Conservation (phyloP, 2,329 filamentous ascomycete species). For the Trichoderma oligosporum region DNA sequence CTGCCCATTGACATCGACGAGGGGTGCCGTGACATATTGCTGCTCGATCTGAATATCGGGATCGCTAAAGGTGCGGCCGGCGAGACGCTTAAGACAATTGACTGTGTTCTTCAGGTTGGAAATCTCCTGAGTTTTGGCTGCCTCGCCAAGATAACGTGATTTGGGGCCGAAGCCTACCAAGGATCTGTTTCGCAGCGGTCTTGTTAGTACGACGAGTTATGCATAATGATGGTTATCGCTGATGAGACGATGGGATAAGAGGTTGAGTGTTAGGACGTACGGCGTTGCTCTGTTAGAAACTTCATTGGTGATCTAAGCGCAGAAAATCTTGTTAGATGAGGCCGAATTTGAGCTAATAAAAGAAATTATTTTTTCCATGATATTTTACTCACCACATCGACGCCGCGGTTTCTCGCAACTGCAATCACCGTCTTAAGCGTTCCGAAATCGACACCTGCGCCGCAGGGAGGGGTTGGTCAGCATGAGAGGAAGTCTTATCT, state of each 20-base stretch:
- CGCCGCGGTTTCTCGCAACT: slow-evolving; percentile 95
- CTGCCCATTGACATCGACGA: slow-evolving; percentile 89
- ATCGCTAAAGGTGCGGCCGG: slow-evolving; percentile 80
- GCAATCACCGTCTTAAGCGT: slow-evolving; percentile 96
- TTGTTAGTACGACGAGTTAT: slow-evolving; percentile 21
- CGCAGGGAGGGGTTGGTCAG: slow-evolving; percentile 21
- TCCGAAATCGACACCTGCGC: slow-evolving; percentile 88
- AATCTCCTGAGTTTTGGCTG: slow-evolving; percentile 97
- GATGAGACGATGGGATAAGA: neutral
- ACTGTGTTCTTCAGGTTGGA: slow-evolving; percentile 99
- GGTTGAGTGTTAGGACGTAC: slow-evolving; percentile 56
- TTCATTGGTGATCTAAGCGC: slow-evolving; percentile 88
- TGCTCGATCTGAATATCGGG: slow-evolving; percentile 93
- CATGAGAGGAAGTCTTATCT: neutral
- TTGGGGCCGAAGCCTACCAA: slow-evolving; percentile 94
- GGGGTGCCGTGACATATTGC: slow-evolving; percentile 78
- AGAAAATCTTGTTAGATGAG: slow-evolving; percentile 18
- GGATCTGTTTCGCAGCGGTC: slow-evolving; percentile 52
- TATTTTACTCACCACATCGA: slow-evolving; percentile 84
- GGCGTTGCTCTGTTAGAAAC: slow-evolving; percentile 97
- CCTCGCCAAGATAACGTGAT: slow-evolving; percentile 87
- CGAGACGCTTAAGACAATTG: slow-evolving; percentile 84
- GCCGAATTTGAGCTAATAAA: neutral
- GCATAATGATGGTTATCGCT: slow-evolving; percentile 8
- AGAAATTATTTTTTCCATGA: neutral